phyloP scores from a whole-genome alignment of 2,329 filamentous ascomycete species.

The Westerdykella aurantiaca region DNA sequence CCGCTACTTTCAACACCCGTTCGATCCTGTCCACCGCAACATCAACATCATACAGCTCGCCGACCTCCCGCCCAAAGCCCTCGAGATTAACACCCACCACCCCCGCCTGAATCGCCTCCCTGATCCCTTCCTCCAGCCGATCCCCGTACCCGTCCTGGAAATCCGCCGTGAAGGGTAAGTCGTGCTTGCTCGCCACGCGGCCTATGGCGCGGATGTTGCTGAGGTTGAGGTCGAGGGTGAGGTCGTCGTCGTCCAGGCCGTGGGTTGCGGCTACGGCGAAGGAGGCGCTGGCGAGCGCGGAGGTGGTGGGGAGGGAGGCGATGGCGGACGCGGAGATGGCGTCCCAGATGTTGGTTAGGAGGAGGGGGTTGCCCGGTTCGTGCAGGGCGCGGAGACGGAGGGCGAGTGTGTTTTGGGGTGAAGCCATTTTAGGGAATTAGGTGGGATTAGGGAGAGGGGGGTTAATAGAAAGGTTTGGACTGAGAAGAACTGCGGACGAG shows the following conservation, averaged over 20 bases:
- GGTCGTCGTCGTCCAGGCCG: constrained; percentile 32
- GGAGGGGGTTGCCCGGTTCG: constrained; percentile 45
- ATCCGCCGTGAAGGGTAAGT: constrained; percentile 52
- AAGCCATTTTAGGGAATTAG: constrained; percentile 4
- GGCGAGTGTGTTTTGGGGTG: constrained; percentile 10
- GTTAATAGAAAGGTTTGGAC: background rate
- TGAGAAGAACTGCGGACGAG: too few species aligned
- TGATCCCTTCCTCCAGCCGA: constrained; percentile 44
- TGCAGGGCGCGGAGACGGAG: constrained; percentile 41
- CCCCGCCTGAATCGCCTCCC: constrained; percentile 45
- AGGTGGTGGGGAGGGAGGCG: constrained; percentile 39
- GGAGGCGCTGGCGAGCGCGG: constrained; percentile 38
- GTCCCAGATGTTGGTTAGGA: constrained; percentile 55
- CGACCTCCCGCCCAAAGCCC: constrained; percentile 39
- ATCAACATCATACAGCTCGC: constrained; percentile 36
- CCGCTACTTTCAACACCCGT: constrained; percentile 40
- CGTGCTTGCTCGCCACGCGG: constrained; percentile 35
- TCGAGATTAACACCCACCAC: constrained; percentile 57
- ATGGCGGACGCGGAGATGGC: constrained; percentile 45
- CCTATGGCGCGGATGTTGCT: constrained; percentile 44
- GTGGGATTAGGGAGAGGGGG: background rate
- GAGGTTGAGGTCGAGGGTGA: constrained; percentile 50
- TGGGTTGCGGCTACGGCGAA: constrained; percentile 30
- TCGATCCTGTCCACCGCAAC: constrained; percentile 48
- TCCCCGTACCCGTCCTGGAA: constrained; percentile 56